phyloP scores from a whole-genome alignment of 2,329 filamentous ascomycete species.

The Pochonia chlamydosporia region DNA sequence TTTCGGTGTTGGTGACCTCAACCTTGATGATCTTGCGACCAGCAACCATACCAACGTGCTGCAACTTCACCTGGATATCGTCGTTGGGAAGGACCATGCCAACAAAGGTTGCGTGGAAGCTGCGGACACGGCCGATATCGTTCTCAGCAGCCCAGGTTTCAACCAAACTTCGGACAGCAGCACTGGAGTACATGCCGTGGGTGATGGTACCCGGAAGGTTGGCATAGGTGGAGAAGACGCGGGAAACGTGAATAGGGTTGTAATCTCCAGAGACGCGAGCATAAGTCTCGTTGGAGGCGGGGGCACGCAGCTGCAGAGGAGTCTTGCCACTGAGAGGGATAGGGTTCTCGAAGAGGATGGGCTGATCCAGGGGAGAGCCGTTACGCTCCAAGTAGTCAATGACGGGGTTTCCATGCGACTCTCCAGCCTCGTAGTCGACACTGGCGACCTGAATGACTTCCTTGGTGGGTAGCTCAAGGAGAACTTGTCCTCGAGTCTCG shows the following conservation, averaged over 20 bases:
- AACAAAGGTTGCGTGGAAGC: conserved; percentile 94
- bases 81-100: conserved; percentile 98
- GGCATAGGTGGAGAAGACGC: conserved; percentile 93
- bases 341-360: conserved; percentile 93
- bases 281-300: conserved; percentile 95
- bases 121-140: conserved; percentile 92
- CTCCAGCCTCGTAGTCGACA: conserved; percentile 88
- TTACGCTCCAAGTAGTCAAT: conserved; percentile 92
- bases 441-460: conserved; percentile 97
- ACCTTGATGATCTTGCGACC: conserved; percentile 99
- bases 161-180: conserved; percentile 88
- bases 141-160: conserved; percentile 99
- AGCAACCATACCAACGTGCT: conserved; percentile 95
- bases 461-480: conserved; percentile 92
- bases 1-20: conserved; percentile 91
- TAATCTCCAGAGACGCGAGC: conserved; percentile 96
- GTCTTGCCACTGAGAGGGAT: conserved; percentile 93
- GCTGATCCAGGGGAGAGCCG: conserved; percentile 89
- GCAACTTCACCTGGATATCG: conserved; percentile 86
- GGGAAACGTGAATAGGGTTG: conserved; percentile 97
- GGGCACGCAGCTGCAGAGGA: conserved; percentile 80
- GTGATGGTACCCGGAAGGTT: conserved; percentile 96
- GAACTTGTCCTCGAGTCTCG: conserved; percentile 84
- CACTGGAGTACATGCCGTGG: conserved; percentile 98
- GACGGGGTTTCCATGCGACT: conserved; percentile 92